Evolutionary conservation across 179 eudicot genomes (phyloP).

Genomic region (Pouteria campechiana): DNA sequence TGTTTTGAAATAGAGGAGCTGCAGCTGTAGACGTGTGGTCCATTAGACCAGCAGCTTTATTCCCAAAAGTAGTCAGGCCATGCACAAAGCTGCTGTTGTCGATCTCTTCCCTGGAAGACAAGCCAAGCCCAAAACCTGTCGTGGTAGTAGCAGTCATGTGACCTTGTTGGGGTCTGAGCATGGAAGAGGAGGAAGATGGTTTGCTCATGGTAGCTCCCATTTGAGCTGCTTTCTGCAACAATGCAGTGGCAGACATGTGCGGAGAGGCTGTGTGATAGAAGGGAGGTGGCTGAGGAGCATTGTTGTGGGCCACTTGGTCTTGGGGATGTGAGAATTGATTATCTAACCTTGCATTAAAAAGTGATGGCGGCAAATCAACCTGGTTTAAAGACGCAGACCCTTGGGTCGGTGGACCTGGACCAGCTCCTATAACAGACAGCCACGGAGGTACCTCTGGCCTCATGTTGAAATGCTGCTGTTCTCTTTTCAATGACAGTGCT

Average conservation of each 20-base stretch:
- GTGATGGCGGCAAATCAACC: neutral
- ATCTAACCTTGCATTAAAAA: slow-evolving; percentile 3
- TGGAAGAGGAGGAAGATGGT: neutral
- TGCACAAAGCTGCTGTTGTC: slow-evolving; percentile 6
- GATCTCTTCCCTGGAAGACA: slow-evolving; percentile 18
- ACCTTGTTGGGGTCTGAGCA: slow-evolving; percentile 7
- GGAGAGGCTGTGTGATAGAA: neutral
- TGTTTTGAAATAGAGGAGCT: neutral
- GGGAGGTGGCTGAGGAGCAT: neutral
- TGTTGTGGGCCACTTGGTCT: neutral
- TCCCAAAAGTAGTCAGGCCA: slow-evolving; percentile 8
- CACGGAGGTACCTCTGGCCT: slow-evolving; percentile 5
- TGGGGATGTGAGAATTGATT: neutral
- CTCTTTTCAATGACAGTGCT: no score
- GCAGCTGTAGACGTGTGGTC: slow-evolving; percentile 3
- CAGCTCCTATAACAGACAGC: no score
- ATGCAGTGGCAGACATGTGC: slow-evolving; percentile 16
- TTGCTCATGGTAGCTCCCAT: slow-evolving; percentile 7
- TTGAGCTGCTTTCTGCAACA: slow-evolving; percentile 13
- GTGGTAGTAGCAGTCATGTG: slow-evolving; percentile 16
- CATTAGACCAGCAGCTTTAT: slow-evolving; percentile 9
- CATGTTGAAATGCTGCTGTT: no score
- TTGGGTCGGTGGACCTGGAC: neutral
- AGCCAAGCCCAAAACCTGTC: slow-evolving; percentile 4
- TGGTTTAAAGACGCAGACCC: neutral